Conservation (phyloP, 2,329 filamentous ascomycete genomes). For the Ceratocystis cacaofunesta region DNA sequence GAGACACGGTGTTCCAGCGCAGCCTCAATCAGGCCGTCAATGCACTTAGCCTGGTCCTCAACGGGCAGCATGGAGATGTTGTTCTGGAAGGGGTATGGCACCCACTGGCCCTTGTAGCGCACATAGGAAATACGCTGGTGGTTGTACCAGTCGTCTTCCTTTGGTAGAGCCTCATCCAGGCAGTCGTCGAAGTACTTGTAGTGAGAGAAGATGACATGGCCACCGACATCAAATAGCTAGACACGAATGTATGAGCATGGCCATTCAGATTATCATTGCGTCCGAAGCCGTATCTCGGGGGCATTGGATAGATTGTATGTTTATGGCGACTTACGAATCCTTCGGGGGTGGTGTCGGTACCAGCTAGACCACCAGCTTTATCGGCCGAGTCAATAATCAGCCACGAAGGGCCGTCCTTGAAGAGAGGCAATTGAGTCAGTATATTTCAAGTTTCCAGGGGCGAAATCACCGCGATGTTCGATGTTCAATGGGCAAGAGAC, state of each 20-base stretch:
- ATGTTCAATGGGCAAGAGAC: slow-evolving; percentile 24
- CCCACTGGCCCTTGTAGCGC: slow-evolving; percentile 90
- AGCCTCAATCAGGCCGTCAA: slow-evolving; percentile 92
- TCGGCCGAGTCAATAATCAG: slow-evolving; percentile 86
- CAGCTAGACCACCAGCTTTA: slow-evolving; percentile 86
- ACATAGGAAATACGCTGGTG: slow-evolving; percentile 99
- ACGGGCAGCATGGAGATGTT: slow-evolving; percentile 98
- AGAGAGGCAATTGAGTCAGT: slow-evolving; percentile 19
- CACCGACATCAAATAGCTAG: slow-evolving; percentile 94
- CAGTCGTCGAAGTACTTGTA: slow-evolving; percentile 99
- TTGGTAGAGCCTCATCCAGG: slow-evolving; percentile 90
- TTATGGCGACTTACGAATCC: slow-evolving; percentile 67
- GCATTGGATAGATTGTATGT: background rate
- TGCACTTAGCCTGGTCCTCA: slow-evolving; percentile 87
- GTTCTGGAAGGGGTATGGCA: slow-evolving; percentile 99
- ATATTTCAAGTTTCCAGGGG: slow-evolving; percentile 14
- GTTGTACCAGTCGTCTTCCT: slow-evolving; percentile 87
- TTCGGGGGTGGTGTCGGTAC: slow-evolving; percentile 86
- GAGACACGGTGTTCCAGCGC: slow-evolving; percentile 67
- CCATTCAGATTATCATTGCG: background rate
- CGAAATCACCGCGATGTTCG: slow-evolving; percentile 9
- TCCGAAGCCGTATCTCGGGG: background rate
- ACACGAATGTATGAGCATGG: slow-evolving; percentile 8
- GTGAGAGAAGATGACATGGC: slow-evolving; percentile 98
- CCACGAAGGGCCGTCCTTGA: slow-evolving; percentile 81